A percentile compares a stretch with the other conserved stretches of the same genome.
phyloP scores from a whole-genome alignment of 441 rosid species.

The Aquilaria agallochum region DNA sequence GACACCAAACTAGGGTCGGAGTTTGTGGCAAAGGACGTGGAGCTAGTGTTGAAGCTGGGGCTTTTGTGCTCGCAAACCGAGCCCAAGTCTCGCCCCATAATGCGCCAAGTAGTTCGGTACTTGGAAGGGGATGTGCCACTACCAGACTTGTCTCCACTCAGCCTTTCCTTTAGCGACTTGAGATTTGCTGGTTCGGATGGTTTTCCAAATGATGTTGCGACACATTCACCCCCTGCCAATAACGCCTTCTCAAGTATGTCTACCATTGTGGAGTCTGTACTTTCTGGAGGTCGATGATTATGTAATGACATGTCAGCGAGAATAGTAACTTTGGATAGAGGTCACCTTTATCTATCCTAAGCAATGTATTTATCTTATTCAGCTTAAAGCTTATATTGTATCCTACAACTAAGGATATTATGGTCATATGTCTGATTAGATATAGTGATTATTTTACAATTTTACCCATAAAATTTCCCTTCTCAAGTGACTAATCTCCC shows the following conservation, averaged over 20 bases:
- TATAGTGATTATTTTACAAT: no score
- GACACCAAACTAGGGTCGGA: slow-evolving; percentile 31
- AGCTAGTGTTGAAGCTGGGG: slow-evolving; percentile 37
- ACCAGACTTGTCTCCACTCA: slow-evolving; percentile 20
- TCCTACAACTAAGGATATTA: no score
- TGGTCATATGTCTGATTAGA: no score
- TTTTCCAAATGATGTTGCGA: slow-evolving; percentile 12
- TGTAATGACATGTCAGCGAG: no score
- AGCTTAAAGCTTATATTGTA: no score
- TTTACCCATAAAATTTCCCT: no score
- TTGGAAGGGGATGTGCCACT: background rate
- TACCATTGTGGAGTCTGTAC: slow-evolving; percentile 18
- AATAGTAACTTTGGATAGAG: no score
- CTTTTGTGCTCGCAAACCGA: slow-evolving; percentile 28
- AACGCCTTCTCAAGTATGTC: slow-evolving; percentile 2
- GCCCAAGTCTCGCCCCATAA: slow-evolving; percentile 27
- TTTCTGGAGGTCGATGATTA: slow-evolving; percentile 24
- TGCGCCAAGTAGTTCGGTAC: slow-evolving; percentile 26
- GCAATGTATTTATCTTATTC: no score
- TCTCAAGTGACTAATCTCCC: no score
- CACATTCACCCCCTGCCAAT: slow-evolving; percentile 12
- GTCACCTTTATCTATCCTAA: no score
- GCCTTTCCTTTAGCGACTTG: slow-evolving; percentile 11
- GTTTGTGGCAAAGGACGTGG: slow-evolving; percentile 1
- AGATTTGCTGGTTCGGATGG: slow-evolving; percentile 12